A percentile compares a stretch with the other conserved stretches of the same genome.
phyloP scores from a whole-genome alignment of 2,329 filamentous ascomycete species.

The Aspergillus eucalypticola region DNA sequence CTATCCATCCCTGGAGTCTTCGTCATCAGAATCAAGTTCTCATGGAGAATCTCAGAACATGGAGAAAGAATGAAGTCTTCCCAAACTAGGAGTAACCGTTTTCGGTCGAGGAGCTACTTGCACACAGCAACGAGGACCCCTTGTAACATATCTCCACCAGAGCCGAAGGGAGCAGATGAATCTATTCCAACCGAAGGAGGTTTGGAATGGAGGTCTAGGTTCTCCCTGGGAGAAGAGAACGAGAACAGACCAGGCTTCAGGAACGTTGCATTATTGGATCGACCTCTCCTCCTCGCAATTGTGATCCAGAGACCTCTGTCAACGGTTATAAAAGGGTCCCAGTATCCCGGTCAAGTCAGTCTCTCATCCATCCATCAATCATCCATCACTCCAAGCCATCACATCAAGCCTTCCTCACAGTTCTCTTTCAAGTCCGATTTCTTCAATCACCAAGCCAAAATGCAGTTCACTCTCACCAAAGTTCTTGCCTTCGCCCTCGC shows the following conservation, averaged over 20 bases:
- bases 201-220: not conserved
- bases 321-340: not conserved
- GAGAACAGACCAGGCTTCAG: not conserved
- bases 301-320: not conserved
- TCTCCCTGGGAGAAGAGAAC: not conserved
- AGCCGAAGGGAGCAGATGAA: not conserved
- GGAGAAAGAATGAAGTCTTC: not conserved
- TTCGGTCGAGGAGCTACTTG: not conserved
- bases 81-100: not conserved
- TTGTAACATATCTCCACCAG: not conserved
- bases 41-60: not conserved
- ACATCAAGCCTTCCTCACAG: not conserved
- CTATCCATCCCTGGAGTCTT: not conserved
- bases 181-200: not conserved
- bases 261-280: conserved; percentile 1
- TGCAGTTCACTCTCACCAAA: conserved; percentile 1
- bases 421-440: not conserved
- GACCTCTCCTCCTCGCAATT: not conserved
- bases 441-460: not conserved
- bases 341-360: not conserved
- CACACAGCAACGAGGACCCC: not conserved
- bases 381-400: not conserved
- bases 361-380: not conserved
- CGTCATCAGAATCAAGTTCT: not conserved
- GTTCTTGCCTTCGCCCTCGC: not conserved